Evolutionary conservation across 495 filamentous ascomycete species (phyloP), one percentile per base, ranked within the genome.

Genomic region (Mycothermus thermophilus): DNA sequence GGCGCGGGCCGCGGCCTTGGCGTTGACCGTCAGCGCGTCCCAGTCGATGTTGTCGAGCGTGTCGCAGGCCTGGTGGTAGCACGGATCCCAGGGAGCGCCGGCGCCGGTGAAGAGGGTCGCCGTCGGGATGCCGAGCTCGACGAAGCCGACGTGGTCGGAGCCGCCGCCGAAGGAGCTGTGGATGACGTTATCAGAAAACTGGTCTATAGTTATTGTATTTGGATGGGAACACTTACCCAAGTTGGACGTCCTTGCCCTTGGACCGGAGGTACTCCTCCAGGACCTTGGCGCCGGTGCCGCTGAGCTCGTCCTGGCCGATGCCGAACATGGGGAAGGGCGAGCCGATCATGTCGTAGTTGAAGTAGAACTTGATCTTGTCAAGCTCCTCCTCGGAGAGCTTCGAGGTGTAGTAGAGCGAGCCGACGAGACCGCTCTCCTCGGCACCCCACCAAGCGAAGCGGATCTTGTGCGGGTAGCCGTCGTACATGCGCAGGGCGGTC

Each of bases 281-380:
- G 3, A 61, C 35, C 18, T 48, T 38, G 10, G 48, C 42, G 11
- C 48, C 51, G 24, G 47, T 47, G n/a, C 54, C 64, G 38, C 58
- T 60, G 22, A 52, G 55, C 22, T 59, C 48, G 34, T 60, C 55
- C 11, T 50, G 48, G 16, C 30, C 77, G 46, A 81, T 65, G 40
- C 65, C 70, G 42, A 69, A 66, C 4, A 64, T 62, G 37, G 73
- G 81, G 57, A 79, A 75, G n/a, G 77, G 78, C 5, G 69, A 75
- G 20, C 75, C 79, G 37, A 82, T 77, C 79, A 83, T 84, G 58
- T 84, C 79, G 46, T 80, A 80, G 58, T 84, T 80, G 48, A 83
- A 75, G 47, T 81, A 80, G 5, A 78, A 65, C 9, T 64, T 56
- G 46, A 83, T 70, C 42, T 73, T 71, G 24, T 56, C 58, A 8